These are phyloP conservation scores for Cudoniella acicularis DNA, from an alignment of 495 filamentous ascomycete genomes.

Conservation along the genomic window DNA sequence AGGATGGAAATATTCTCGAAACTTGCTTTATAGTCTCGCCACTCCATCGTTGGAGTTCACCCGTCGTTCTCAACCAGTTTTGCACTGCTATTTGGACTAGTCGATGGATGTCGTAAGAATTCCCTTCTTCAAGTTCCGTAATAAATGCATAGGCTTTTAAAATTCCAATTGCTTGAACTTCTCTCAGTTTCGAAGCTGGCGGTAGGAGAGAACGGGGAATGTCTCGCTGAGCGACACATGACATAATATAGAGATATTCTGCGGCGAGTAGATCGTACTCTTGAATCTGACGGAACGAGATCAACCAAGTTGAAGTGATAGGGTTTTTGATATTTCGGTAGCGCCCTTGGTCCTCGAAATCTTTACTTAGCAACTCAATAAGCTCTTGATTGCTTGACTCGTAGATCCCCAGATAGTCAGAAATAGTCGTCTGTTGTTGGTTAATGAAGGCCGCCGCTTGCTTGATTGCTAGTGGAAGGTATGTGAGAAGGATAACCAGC, in stretches of 20 bases:
- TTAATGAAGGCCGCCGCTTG: constrained; percentile 37
- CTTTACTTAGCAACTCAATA: constrained; percentile 24
- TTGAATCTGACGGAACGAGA: constrained; percentile 33
- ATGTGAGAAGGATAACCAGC: constrained; percentile 37
- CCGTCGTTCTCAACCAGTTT: constrained; percentile 37
- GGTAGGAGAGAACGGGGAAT: constrained; percentile 20
- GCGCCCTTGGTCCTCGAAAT: constrained; percentile 15
- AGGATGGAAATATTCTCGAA: constrained; percentile 29
- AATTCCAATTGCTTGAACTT: constrained; percentile 32
- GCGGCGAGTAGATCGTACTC: constrained; percentile 27
- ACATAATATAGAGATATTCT: constrained; percentile 21
- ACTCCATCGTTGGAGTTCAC: constrained; percentile 25
- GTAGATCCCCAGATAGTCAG: constrained; percentile 7
- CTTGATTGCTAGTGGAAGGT: constrained; percentile 39
- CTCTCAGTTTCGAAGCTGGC: neutral
- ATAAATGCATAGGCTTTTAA: constrained; percentile 30
- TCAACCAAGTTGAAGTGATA: constrained; percentile 17
- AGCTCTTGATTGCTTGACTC: constrained; percentile 20
- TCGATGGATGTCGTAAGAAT: constrained; percentile 35
- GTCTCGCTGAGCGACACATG: constrained; percentile 13
- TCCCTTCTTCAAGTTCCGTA: constrained; percentile 1
- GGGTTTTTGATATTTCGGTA: constrained; percentile 12
- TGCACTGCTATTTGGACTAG: constrained; percentile 42
- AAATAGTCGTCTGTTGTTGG: constrained; percentile 25
- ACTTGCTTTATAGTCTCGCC: constrained; percentile 29